Conservation (phyloP, 495 filamentous ascomycete genomes). For the Lentithecium fluviatile region DNA sequence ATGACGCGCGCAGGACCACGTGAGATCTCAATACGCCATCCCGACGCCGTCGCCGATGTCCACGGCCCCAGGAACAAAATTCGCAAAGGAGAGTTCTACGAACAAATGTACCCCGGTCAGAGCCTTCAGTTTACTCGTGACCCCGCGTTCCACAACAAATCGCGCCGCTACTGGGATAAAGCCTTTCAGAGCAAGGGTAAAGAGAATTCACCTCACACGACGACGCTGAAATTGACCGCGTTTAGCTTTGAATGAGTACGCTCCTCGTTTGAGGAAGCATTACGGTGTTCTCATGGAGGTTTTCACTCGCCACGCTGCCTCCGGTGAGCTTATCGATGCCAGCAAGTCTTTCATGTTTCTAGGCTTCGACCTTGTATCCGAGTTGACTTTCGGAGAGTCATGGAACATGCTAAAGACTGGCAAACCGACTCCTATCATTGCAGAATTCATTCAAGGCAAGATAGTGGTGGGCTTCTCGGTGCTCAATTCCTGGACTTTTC, state of each 20-base stretch:
- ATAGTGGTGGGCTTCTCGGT: neutral
- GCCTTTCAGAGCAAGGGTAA: neutral
- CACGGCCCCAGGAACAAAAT: neutral
- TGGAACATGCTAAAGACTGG: neutral
- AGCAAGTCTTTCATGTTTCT: neutral
- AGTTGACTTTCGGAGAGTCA: constrained; percentile 1
- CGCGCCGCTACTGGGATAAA: neutral
- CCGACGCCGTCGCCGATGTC: neutral
- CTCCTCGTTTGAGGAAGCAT: neutral
- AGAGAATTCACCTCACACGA: neutral
- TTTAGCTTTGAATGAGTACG: neutral
- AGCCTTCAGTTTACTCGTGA: neutral
- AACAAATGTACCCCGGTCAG: neutral
- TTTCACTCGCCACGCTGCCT: neutral
- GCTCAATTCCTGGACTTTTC: neutral
- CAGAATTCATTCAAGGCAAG: neutral
- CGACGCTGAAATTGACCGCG: neutral
- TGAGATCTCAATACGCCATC: neutral
- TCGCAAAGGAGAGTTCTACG: neutral
- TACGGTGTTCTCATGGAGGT: neutral
- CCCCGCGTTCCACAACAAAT: neutral
- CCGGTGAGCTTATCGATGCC: neutral
- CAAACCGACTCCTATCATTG: neutral
- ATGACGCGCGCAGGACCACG: neutral
- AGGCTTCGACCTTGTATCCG: neutral